A percentile compares a stretch with the other conserved stretches of the same genome.
Conservation (phyloP, 108 stramenopile genomes). For the Stephanodiscus triporus region DNA sequence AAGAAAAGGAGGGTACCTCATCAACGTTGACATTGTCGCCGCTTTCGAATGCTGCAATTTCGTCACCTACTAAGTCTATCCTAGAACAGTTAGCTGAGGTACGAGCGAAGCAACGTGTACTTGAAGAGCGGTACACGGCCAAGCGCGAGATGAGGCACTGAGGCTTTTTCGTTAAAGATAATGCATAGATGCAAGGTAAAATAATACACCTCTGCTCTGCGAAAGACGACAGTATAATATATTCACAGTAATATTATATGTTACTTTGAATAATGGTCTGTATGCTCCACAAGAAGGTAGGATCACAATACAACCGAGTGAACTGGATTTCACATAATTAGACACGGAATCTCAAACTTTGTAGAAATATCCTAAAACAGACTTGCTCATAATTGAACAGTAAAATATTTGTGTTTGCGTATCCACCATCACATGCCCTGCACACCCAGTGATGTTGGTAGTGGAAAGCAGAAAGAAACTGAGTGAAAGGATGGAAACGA, state of each 20-base stretch:
- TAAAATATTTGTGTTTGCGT: no score
- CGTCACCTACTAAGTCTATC: conserved; percentile 9
- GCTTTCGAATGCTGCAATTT: neutral
- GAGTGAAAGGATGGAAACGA: no score
- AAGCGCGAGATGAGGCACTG: neutral
- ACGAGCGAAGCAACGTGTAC: conserved; percentile 17
- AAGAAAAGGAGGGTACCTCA: neutral
- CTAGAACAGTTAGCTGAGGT: conserved; percentile 25
- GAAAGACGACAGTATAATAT: no score
- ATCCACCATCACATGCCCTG: no score
- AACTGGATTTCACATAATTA: conserved; percentile 44
- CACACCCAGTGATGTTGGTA: no score
- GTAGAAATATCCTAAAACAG: no score
- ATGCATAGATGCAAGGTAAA: no score
- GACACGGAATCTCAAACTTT: conserved; percentile 53
- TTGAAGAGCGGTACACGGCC: neutral
- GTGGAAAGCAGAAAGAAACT: no score
- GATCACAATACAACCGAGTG: conserved; percentile 50
- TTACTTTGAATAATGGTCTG: no score
- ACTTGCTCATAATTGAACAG: no score
- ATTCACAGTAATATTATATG: no score
- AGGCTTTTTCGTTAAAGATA: neutral
- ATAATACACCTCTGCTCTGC: no score
- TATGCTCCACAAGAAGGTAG: conserved; percentile 71
- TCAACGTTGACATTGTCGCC: neutral